phyloP scores from a whole-genome alignment of 352 stramenopile genomes.

The Globisporangium spinosum region DNA sequence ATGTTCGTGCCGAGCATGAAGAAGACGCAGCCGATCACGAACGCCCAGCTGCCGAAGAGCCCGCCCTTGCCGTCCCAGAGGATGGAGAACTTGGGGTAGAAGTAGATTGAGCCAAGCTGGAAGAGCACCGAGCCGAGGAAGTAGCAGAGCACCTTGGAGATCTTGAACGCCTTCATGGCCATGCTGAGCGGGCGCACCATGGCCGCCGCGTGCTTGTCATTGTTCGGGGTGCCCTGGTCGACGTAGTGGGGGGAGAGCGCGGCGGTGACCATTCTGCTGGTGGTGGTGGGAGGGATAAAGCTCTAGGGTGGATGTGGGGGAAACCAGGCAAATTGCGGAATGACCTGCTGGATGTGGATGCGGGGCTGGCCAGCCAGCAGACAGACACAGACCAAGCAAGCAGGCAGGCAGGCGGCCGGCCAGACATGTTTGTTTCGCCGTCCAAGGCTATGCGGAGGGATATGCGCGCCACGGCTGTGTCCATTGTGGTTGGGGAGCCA shows the following conservation, averaged over 20 bases:
- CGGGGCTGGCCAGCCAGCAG: not conserved
- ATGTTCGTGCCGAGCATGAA: slow-evolving; percentile 67
- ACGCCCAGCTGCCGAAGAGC: slow-evolving; percentile 63
- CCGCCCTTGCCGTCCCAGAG: slow-evolving; percentile 56
- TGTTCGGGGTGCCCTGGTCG: slow-evolving; percentile 25
- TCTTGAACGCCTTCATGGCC: slow-evolving; percentile 47
- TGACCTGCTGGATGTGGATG: slow-evolving; percentile 2
- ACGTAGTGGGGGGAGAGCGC: slow-evolving; percentile 26
- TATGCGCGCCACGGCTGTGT: slow-evolving; percentile 5
- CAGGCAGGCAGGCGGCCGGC: not conserved
- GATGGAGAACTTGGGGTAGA: slow-evolving; percentile 71
- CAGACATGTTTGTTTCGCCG: not conserved
- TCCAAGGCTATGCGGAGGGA: not conserved
- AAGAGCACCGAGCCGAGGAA: slow-evolving; percentile 70
- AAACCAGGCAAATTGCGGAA: slow-evolving; percentile 16
- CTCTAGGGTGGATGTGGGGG: slow-evolving; percentile 1
- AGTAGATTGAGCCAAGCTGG: slow-evolving; percentile 74
- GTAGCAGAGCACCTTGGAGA: slow-evolving; percentile 48
- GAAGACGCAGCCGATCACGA: slow-evolving; percentile 66
- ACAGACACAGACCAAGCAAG: not conserved
- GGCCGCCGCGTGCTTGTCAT: slow-evolving; percentile 18
- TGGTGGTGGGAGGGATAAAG: not conserved
- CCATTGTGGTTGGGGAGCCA: slow-evolving; percentile 7
- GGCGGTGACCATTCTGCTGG: slow-evolving; percentile 11
- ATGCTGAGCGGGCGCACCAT: slow-evolving; percentile 20